A percentile compares a stretch with the other conserved stretches of the same genome.
Evolutionary conservation across 2,329 filamentous ascomycete genomes (phyloP).

Genomic region (Harringtonia aguacate): DNA sequence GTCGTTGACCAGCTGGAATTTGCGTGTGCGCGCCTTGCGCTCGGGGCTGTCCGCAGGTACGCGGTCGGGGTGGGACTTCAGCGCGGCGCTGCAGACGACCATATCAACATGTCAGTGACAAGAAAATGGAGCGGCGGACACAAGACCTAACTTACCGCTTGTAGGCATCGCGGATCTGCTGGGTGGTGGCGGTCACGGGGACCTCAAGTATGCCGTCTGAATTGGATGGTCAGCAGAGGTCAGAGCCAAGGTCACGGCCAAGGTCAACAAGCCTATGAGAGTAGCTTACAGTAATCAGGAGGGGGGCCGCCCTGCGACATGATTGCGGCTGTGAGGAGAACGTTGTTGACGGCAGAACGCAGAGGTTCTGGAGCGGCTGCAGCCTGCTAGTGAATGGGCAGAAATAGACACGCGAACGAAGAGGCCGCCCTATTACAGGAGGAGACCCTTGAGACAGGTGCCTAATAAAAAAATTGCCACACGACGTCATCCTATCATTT

Average conservation of each 20-base stretch:
- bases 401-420: too few species aligned
- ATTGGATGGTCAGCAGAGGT: conserved; percentile 7
- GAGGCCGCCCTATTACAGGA: too few species aligned
- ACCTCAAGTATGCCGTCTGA: conserved; percentile 67
- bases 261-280: background rate
- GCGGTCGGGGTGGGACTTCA: conserved; percentile 90
- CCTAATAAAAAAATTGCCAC: background rate
- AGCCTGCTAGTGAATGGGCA: too few species aligned
- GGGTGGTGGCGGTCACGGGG: conserved; percentile 59
- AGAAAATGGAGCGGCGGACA: background rate
- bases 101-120: background rate
- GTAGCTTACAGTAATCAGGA: conserved; percentile 46
- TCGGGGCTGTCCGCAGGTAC: conserved; percentile 78
- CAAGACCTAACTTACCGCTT: conserved; percentile 51
- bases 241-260: background rate
- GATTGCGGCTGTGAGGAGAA: conserved; percentile 7
- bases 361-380: too few species aligned
- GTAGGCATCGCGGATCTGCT: conserved; percentile 89
- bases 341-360: too few species aligned
- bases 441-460: too few species aligned
- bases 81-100: conserved; percentile 67
- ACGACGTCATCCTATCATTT: too few species aligned
- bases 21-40: conserved; percentile 64
- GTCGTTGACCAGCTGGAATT: conserved; percentile 33
- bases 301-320: conserved; percentile 31